A percentile compares a stretch with the other conserved stretches of the same genome.
phyloP scores from a whole-genome alignment of 169 alveolate genomes.

The Plasmodium knowlesi region DNA sequence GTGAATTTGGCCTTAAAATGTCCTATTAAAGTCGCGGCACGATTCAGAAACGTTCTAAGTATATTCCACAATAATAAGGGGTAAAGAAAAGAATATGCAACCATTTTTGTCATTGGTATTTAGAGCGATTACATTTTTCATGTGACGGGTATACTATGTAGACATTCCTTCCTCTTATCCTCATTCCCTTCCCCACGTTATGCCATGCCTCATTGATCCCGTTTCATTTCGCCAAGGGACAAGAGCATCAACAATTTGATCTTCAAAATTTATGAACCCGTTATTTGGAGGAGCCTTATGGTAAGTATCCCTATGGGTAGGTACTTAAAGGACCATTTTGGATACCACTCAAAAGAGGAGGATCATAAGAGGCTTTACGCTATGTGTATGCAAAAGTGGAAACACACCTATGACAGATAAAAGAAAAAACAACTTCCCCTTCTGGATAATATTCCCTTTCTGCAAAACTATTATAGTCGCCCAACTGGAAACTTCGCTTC shows the following conservation, averaged over 20 bases:
- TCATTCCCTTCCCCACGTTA: background rate
- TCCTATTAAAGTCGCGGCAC: conserved; percentile 64
- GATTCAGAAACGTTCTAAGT: conserved; percentile 36
- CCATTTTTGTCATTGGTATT: background rate
- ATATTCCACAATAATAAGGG: conserved; percentile 71
- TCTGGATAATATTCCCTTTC: background rate
- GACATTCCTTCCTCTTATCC: background rate
- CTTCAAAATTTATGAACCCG: conserved; percentile 63
- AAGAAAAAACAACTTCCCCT: background rate
- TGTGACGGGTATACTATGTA: background rate
- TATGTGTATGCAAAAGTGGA: background rate
- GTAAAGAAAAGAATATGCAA: background rate
- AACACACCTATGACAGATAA: background rate
- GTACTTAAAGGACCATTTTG: background rate
- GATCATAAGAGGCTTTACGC: background rate
- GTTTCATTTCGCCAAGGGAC: conserved; percentile 18
- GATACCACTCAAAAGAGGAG: background rate
- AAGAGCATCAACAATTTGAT: conserved; percentile 37
- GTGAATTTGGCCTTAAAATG: conserved; percentile 54
- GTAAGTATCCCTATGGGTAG: conserved; percentile 11
- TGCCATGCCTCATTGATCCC: background rate
- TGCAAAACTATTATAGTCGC: conserved; percentile 13
- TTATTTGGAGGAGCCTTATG: conserved; percentile 72
- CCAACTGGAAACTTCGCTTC: conserved; percentile 75
- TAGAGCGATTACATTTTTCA: background rate